A percentile compares a stretch with the other conserved stretches of the same genome.
Evolutionary conservation across 176 grass and related monocot genomes (phyloP).

Genomic region (Juncus effusus): DNA sequence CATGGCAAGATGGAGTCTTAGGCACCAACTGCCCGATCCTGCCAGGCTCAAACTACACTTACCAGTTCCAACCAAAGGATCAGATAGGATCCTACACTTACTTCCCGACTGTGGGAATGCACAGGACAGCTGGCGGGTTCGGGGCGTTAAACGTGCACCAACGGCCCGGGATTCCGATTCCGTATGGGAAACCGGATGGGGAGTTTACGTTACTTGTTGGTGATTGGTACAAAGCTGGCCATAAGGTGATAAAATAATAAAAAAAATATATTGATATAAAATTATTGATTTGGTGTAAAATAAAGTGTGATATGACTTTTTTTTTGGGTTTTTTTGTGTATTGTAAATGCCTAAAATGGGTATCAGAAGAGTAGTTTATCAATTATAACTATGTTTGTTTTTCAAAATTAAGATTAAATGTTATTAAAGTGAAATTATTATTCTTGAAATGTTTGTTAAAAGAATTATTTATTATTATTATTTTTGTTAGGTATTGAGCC

Average conservation of each 20-base stretch:
- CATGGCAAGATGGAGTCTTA: conserved; percentile 86
- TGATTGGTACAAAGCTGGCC: conserved; percentile 54
- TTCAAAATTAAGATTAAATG: too few species aligned
- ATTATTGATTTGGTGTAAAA: neutral
- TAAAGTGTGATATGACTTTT: neutral
- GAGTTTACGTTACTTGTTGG: conserved; percentile 78
- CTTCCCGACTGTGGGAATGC: conserved; percentile 67
- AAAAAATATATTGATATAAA: neutral
- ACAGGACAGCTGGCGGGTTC: conserved; percentile 67
- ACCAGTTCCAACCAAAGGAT: conserved; percentile 82
- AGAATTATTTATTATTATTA: neutral
- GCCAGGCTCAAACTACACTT: conserved; percentile 64
- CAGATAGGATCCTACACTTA: conserved; percentile 78
- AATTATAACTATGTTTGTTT: too few species aligned
- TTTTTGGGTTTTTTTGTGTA: neutral
- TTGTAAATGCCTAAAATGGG: neutral
- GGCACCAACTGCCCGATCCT: conserved; percentile 90
- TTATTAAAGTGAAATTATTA: too few species aligned
- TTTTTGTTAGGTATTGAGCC: conserved; percentile 30
- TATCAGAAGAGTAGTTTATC: neutral
- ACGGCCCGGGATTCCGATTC: conserved; percentile 68
- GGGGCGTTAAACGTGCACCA: conserved; percentile 67
- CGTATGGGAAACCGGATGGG: conserved; percentile 32
- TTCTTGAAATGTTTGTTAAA: too few species aligned
- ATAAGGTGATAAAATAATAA: conserved; percentile 25